These are phyloP conservation scores for Orobanche coerulescens DNA, from an alignment of 257 asterid genomes.

Conservation along the genomic window DNA sequence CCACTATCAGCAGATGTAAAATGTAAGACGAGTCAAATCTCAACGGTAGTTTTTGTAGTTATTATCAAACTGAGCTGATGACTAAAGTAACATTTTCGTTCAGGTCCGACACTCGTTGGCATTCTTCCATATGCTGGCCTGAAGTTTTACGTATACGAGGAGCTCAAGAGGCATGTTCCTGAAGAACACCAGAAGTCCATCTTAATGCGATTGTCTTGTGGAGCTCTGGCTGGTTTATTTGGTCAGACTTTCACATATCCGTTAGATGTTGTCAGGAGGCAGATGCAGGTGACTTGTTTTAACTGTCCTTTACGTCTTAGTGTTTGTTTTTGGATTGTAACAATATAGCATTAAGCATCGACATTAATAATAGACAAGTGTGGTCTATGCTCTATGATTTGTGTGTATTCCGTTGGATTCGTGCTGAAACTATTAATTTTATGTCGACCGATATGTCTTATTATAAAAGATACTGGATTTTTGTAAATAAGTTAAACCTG, in stretches of 20 bases:
- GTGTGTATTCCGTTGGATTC: neutral
- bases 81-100: neutral
- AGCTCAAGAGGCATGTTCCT: slow-evolving; percentile 73
- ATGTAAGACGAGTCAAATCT: too few species aligned
- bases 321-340: neutral
- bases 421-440: neutral
- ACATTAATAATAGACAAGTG: neutral
- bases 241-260: slow-evolving; percentile 97
- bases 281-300: slow-evolving; percentile 72
- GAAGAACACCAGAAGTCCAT: slow-evolving; percentile 80
- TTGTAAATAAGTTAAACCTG: too few species aligned
- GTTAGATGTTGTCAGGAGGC: slow-evolving; percentile 88
- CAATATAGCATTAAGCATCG: neutral
- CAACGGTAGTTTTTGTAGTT: too few species aligned
- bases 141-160: slow-evolving; percentile 84
- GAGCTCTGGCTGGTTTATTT: slow-evolving; percentile 91
- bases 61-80: neutral
- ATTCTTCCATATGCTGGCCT: slow-evolving; percentile 95
- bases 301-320: neutral
- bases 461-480: neutral
- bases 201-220: slow-evolving; percentile 75
- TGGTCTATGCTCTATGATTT: neutral
- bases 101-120: slow-evolving; percentile 93
- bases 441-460: too few species aligned
- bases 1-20: too few species aligned